Base-by-base conservation (phyloP, 306 rosid genomes). In the Casuarina glauca region DNA sequence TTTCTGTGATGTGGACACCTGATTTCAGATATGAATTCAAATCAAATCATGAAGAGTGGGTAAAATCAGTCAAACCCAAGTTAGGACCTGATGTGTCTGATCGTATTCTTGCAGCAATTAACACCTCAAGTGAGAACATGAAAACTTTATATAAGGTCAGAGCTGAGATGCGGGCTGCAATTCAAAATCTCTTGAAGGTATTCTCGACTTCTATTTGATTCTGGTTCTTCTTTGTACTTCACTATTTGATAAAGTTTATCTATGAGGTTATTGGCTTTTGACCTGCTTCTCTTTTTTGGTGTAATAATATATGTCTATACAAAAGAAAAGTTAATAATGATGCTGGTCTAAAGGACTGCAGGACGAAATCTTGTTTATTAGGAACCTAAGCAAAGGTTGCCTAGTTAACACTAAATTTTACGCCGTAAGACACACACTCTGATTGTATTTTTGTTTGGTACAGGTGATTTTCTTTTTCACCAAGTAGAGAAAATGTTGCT, bases 1-100 rank as follows among this genome's bases (percentile, higher is more conserved):
- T 15, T 5, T 73, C n/a, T 73, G 19, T 69, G 67, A 76, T 49
- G 39, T 49, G 55, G 79, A 51, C 79, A 74, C 77, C 49, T 85
- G 20, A 79, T 76, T 88, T 83, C 93, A 93, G 98, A 73, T 90
- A 85, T 76, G 98, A 93, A 85, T 93, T 93, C 79, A 91, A 88
- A 87, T 84, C 89, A 74, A 93, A 93, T 82, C 90, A 93, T 76
- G 96, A 87, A 84, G 96, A 93, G 52, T 91, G 98, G 98, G 76
- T 90, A 87, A 80, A 77, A 62, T 91, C 97, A 45, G 91, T 82
- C 67, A 91, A 88, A 61, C 92, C 93, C 51, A 90, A 85, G 86
- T 75, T 93, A 62, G 87, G 96, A 46, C 81, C 81, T 74, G 77
- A 62, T 74, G 91, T 73, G 38, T 85, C 88, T 70, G 88, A 79